These are phyloP conservation scores for Epichloe hybrida DNA, from an alignment of 2,329 filamentous ascomycete species.

Conservation along the genomic window DNA sequence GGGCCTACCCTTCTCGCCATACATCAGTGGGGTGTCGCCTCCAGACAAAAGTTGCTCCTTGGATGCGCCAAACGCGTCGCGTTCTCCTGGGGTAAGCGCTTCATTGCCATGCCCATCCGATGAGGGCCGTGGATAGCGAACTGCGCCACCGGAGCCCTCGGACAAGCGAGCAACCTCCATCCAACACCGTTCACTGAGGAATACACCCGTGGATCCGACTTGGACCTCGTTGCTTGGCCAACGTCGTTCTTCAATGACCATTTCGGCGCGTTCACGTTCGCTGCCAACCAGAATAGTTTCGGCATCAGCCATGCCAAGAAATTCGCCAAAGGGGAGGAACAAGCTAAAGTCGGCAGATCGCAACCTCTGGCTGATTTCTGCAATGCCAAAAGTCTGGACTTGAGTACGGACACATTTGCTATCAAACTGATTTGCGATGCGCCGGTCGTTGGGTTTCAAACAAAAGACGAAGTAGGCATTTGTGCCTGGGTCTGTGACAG, in stretches of 20 bases:
- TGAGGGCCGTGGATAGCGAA: slow-evolving; percentile 26
- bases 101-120: slow-evolving; percentile 54
- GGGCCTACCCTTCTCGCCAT: slow-evolving; percentile 60
- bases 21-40: slow-evolving; percentile 44
- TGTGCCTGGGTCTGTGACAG: slow-evolving; percentile 65
- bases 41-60: slow-evolving; percentile 45
- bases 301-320: slow-evolving; percentile 74
- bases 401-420: slow-evolving; percentile 96
- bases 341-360: slow-evolving; percentile 90
- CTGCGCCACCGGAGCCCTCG: slow-evolving; percentile 43
- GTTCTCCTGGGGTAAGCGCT: slow-evolving; percentile 42
- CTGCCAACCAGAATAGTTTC: slow-evolving; percentile 81
- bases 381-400: slow-evolving; percentile 88
- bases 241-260: slow-evolving; percentile 79
- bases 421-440: slow-evolving; percentile 97
- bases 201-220: slow-evolving; percentile 84
- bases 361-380: slow-evolving; percentile 88
- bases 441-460: slow-evolving; percentile 88
- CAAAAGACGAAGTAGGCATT: slow-evolving; percentile 97
- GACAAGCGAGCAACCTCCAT: slow-evolving; percentile 69
- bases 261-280: slow-evolving; percentile 81
- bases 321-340: slow-evolving; percentile 92
- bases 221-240: slow-evolving; percentile 89
- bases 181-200: slow-evolving; percentile 93
- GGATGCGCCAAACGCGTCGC: slow-evolving; percentile 47